Conservation (phyloP, 495 filamentous ascomycete genomes). For the Aspergillus egyptiacus region DNA sequence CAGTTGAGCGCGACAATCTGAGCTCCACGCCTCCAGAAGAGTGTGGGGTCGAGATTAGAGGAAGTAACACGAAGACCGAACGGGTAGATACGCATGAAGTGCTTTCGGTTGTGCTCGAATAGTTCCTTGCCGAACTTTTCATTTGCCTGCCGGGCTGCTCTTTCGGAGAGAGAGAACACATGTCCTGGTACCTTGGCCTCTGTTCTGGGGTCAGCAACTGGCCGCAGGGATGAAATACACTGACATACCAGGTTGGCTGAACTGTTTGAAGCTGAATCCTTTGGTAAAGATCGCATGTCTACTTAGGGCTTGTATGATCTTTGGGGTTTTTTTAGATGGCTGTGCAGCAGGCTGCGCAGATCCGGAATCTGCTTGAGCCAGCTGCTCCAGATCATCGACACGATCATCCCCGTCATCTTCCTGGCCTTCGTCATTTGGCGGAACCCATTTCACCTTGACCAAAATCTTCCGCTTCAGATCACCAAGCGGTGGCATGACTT, state of each 20-base stretch:
- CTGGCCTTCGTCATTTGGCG: slow-evolving; percentile 26
- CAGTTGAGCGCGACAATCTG: slow-evolving; percentile 94
- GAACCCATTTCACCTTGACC: slow-evolving; percentile 78
- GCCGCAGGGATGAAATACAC: neutral
- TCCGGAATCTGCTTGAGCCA: slow-evolving; percentile 4
- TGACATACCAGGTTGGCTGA: slow-evolving; percentile 49
- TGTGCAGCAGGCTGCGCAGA: slow-evolving; percentile 11
- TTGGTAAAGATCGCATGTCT: slow-evolving; percentile 76
- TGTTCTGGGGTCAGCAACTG: slow-evolving; percentile 14
- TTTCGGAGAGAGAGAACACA: slow-evolving; percentile 83
- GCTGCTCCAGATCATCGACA: slow-evolving; percentile 16
- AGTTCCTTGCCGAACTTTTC: slow-evolving; percentile 52
- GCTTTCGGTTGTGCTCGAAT: slow-evolving; percentile 76
- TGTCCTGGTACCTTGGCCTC: slow-evolving; percentile 72
- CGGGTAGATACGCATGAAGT: slow-evolving; percentile 85
- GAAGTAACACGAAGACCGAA: slow-evolving; percentile 74
- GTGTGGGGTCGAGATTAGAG: slow-evolving; percentile 75
- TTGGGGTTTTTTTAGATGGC: slow-evolving; percentile 48
- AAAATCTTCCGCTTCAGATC: slow-evolving; percentile 72
- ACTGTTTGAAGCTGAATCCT: slow-evolving; percentile 69
- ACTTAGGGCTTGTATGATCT: slow-evolving; percentile 69
- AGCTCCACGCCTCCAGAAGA: slow-evolving; percentile 83
- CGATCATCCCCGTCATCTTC: slow-evolving; percentile 25
- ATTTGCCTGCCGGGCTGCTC: slow-evolving; percentile 65
- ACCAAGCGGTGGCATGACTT: slow-evolving; percentile 55